A percentile compares a stretch with the other conserved stretches of the same genome.
These are phyloP conservation scores for Fragaria nilgerrensis DNA, from an alignment of 306 rosid genomes.

Conservation along the genomic window DNA sequence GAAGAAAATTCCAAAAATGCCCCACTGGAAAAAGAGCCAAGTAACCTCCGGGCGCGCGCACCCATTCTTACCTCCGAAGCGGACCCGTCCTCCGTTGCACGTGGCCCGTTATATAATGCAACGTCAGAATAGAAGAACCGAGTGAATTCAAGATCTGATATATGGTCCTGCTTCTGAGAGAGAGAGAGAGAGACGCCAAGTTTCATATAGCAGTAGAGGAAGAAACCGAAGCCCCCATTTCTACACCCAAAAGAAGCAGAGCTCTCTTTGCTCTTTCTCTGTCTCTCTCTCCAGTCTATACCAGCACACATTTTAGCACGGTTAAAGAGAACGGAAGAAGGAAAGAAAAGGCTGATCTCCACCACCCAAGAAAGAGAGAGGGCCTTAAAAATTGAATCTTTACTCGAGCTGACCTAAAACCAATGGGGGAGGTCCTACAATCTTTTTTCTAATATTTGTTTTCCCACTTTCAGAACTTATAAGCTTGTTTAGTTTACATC, in stretches of 20 bases:
- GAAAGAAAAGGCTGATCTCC: neutral
- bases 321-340: neutral
- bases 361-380: slow-evolving; percentile 1
- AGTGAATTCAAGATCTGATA: slow-evolving; percentile 38
- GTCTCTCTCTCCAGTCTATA: neutral
- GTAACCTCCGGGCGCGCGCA: neutral
- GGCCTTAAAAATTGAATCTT: neutral
- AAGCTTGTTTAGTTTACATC: neutral
- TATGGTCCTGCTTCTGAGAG: slow-evolving; percentile 16
- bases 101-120: slow-evolving; percentile 53
- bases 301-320: neutral
- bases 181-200: neutral
- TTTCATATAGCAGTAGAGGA: neutral
- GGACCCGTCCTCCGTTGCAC: slow-evolving; percentile 39
- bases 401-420: slow-evolving; percentile 1
- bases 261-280: neutral
- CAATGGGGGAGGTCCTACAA: slow-evolving; percentile 32
- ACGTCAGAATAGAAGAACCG: slow-evolving; percentile 40
- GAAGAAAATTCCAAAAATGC: slow-evolving; percentile 18
- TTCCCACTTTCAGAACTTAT: neutral
- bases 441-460: neutral
- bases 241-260: neutral
- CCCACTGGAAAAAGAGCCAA: slow-evolving; percentile 1
- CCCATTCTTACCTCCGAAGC: slow-evolving; percentile 24
- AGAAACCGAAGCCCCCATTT: neutral